Base-by-base conservation (phyloP, 495 filamentous ascomycete species). In the Pyronema omphalodes region DNA sequence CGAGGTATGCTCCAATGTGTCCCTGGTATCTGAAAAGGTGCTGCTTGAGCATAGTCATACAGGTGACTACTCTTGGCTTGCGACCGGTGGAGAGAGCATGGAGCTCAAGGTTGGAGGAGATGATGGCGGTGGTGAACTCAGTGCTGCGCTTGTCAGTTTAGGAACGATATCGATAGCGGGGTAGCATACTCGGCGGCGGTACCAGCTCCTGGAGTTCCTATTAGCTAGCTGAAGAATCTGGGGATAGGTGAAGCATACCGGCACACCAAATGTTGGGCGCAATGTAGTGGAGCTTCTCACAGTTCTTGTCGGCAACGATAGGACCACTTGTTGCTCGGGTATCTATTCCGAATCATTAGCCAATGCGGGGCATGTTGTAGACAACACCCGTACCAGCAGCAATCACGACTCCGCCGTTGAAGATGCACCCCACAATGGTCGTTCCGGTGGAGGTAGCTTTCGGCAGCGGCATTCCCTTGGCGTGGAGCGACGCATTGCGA, bases 291-390 rank as follows among this genome's bases (percentile, higher is more conserved):
- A 99, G 79, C 74, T 99, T 99, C 71, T 99, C 86, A 71, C 93
- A 99, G 79, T 99, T 99, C 85, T 99, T 99, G 79, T 99, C 93
- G 66, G 93, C 93, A 63, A 99, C 93, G 69, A 99, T 99, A 40
- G 88, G 86, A 15, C 93, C 93, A 57, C 84, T 88, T 40, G 93
- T 99, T 52, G 93, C 93, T 80, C 93, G 79, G 60, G 93, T 99
- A 73, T 96, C 93, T 73, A 88, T 88, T 56, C n/a, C n/a, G n/a
- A 40, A 49, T 35, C 52, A 43, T 35, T 12, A 34, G 44, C 12
- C 48, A 51, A 9, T 51, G 12, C 23, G 35, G 41, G 50, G 15
- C 39, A 35, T 34, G 36, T 1, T 18, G 36, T 9, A 52, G 37
- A 4, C 52, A 15, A 12, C 44, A 0, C 49, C 71, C 82, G 58